Evolutionary conservation across 2,329 filamentous ascomycete genomes (phyloP).

Genomic region (Venturia aucupariae): DNA sequence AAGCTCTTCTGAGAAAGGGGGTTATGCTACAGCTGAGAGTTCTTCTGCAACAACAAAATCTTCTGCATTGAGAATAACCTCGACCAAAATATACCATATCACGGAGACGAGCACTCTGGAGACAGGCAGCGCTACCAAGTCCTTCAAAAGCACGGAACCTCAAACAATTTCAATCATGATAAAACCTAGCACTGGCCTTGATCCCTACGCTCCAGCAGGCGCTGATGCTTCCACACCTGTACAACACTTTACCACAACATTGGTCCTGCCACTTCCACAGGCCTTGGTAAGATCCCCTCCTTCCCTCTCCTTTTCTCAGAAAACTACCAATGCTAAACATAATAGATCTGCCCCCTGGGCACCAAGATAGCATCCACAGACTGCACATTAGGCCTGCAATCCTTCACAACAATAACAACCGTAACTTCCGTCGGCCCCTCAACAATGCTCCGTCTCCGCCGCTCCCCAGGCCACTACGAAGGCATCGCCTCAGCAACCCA

Average conservation of each 20-base stretch:
- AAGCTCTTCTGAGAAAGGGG: no score
- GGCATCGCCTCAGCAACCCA: not conserved
- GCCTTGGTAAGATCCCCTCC: not conserved
- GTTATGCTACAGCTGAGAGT: no score
- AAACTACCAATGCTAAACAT: not conserved
- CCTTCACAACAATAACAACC: not conserved
- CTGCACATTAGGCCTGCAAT: not conserved
- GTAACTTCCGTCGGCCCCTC: not conserved
- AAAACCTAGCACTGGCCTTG: no score
- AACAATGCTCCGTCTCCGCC: not conserved
- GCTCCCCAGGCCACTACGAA: not conserved
- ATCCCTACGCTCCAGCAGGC: no score
- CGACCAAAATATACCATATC: not conserved
- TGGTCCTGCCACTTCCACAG: not conserved
- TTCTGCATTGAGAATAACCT: not conserved
- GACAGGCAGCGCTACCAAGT: no score
- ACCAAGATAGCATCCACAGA: not conserved
- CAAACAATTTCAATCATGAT: no score
- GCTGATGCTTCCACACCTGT: not conserved
- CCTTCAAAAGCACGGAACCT: no score
- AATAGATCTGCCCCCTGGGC: not conserved
- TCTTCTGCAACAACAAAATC: not conserved
- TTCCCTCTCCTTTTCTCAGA: not conserved
- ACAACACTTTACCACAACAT: not conserved
- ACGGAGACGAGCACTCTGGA: not conserved